Base-by-base conservation (phyloP, 768 basidiomycete genomes). In the Collybiopsis confluens region DNA sequence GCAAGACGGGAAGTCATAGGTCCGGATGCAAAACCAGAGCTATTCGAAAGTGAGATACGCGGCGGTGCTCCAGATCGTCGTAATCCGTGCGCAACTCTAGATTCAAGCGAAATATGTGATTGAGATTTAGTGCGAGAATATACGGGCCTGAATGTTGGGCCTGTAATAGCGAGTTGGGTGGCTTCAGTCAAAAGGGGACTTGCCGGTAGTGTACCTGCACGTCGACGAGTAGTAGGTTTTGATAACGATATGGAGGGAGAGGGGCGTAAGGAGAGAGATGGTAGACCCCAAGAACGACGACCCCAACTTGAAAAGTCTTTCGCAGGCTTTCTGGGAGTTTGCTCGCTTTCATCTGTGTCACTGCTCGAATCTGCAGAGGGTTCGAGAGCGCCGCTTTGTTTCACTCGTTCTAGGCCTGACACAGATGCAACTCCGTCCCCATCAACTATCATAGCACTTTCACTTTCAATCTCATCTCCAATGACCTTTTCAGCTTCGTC, bases 381-480 rank as follows among this genome's bases (percentile, higher is more conserved):
- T 35, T 48, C 33, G 4, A 21, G 30, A 52, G 66, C 63, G 60
- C 77, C 21, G 63, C 56, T 71, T 61, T 55, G 70, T 70, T 75
- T 67, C 59, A 76, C 68, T 36, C 71, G 66, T 52, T 69, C 68
- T 65, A 73, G 68, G 55, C 70, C 71, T 24, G 67, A 60, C 35
- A 69, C 71, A 16, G 70, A 75, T 61, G 83, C 83, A 3, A 81
- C 73, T 16, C 90, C 90, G 63, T 91, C 90, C 26, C 88, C 88
- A 47, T 83, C 73, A 13, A 92, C 90, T 36, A 90, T 74, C 20
- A 80, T 81, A 2, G 83, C 73, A 8, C 79, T 75, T 36, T 83
- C 82, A 56, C 76, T 88, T 60, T 82, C 80, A 24, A 89, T 89
- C 62, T 92, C 90, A 46, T 78, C 65, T 54, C 83, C 86, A 16